Conservation (phyloP, 2,329 filamentous ascomycete species). For the Dactylella cylindrospora region DNA sequence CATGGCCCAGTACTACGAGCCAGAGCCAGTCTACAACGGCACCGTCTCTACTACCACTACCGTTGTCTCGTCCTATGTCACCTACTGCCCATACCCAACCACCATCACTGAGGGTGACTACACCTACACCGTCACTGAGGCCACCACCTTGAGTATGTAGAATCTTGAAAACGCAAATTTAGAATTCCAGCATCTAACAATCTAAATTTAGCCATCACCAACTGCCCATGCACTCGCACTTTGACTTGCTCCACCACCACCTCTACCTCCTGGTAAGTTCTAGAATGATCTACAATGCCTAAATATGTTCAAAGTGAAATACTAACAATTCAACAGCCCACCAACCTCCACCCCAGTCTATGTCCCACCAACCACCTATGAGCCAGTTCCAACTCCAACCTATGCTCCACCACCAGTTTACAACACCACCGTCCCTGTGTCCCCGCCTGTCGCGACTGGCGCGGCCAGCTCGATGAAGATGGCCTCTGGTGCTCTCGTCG, state of each 20-base stretch:
- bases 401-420: slow-evolving; percentile 38
- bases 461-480: slow-evolving; percentile 44
- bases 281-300: not conserved
- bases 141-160: slow-evolving; percentile 39
- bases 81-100: slow-evolving; percentile 23
- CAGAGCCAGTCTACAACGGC: slow-evolving; percentile 11
- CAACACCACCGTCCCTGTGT: slow-evolving; percentile 41
- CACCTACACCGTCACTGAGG: slow-evolving; percentile 33
- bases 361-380: slow-evolving; percentile 8
- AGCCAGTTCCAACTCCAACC: too few species aligned
- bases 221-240: slow-evolving; percentile 44
- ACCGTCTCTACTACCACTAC: slow-evolving; percentile 34
- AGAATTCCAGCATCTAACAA: too few species aligned
- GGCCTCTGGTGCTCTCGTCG: slow-evolving; percentile 42
- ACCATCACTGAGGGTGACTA: slow-evolving; percentile 19
- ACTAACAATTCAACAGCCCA: slow-evolving; percentile 32
- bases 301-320: not conserved
- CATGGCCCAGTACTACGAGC: slow-evolving; percentile 18
- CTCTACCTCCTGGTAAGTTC: slow-evolving; percentile 37
- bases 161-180: too few species aligned
- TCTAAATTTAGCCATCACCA: too few species aligned
- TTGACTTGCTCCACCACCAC: slow-evolving; percentile 29
- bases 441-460: slow-evolving; percentile 31
- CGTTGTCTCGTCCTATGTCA: slow-evolving; percentile 35
- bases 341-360: slow-evolving; percentile 32